Conservation (phyloP, 352 stramenopile species). For the Globisporangium irregulare region DNA sequence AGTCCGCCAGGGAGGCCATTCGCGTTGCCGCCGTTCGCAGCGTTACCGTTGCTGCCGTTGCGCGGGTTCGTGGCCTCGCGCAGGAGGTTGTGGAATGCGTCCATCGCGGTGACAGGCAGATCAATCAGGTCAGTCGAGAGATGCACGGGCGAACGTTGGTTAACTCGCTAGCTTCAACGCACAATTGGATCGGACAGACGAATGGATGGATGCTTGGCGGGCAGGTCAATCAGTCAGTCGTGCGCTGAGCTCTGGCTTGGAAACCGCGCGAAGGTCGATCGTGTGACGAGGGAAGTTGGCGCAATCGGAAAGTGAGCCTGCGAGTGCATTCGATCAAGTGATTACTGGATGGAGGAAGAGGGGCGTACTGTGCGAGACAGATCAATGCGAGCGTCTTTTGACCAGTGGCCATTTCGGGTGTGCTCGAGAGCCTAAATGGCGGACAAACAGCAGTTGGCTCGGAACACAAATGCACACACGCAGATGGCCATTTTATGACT, state of each 20-base stretch:
- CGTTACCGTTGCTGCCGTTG: slow-evolving; percentile 24
- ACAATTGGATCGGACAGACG: neutral
- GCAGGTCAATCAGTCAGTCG: neutral
- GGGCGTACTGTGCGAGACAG: neutral
- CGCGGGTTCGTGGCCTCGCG: slow-evolving; percentile 61
- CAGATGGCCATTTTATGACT: neutral
- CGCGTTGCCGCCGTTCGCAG: slow-evolving; percentile 17
- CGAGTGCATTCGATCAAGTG: neutral
- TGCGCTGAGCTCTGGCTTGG: neutral
- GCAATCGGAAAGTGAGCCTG: slow-evolving; percentile 15
- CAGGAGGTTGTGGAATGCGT: slow-evolving; percentile 77
- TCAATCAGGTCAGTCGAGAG: neutral
- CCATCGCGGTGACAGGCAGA: slow-evolving; percentile 30
- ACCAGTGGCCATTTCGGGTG: neutral
- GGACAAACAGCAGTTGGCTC: neutral
- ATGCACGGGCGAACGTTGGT: neutral
- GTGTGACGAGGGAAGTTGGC: slow-evolving; percentile 9
- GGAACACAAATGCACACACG: neutral
- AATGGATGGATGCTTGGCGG: neutral
- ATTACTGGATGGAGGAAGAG: slow-evolving; percentile 8
- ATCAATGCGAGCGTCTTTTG: neutral
- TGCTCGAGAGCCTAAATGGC: neutral
- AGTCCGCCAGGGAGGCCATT: slow-evolving; percentile 28
- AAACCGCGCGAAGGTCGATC: neutral
- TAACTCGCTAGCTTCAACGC: slow-evolving; percentile 8